phyloP scores from a whole-genome alignment of 2,329 filamentous ascomycete genomes.

The Ophiostoma quercus region DNA sequence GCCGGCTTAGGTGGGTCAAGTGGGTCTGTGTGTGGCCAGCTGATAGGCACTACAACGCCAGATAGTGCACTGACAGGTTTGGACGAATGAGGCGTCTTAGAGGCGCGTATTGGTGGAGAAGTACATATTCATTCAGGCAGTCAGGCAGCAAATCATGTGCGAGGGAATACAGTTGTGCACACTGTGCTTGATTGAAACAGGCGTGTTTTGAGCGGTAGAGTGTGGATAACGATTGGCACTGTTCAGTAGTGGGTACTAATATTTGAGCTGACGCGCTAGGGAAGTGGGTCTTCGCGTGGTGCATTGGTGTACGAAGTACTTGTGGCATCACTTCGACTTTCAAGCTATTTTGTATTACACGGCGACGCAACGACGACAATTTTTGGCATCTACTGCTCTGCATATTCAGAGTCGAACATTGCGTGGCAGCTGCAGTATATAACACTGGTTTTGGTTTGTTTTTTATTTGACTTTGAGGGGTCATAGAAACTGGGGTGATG shows the following conservation, averaged over 20 bases:
- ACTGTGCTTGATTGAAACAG: not conserved
- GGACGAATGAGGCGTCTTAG: not conserved
- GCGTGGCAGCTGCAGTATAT: too few species aligned
- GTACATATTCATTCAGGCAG: not conserved
- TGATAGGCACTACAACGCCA: not conserved
- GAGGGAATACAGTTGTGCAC: not conserved
- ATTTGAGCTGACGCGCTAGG: not conserved
- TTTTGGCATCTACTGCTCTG: too few species aligned
- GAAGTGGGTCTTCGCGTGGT: not conserved
- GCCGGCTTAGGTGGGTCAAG: not conserved
- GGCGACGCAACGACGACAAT: too few species aligned
- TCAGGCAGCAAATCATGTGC: not conserved
- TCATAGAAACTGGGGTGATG: too few species aligned
- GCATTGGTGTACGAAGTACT: too few species aligned
- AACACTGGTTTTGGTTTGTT: too few species aligned
- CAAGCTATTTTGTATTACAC: too few species aligned
- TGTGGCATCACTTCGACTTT: too few species aligned
- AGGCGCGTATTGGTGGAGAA: not conserved
- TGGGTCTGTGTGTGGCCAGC: not conserved
- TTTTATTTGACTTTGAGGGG: too few species aligned
- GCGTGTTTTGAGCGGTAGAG: not conserved
- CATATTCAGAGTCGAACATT: too few species aligned
- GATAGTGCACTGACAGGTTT: not conserved
- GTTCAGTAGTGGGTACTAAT: not conserved
- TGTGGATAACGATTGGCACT: not conserved